These are phyloP conservation scores for Sambucus nigra DNA, from an alignment of 129 eudicot genomes.

Conservation along the genomic window DNA sequence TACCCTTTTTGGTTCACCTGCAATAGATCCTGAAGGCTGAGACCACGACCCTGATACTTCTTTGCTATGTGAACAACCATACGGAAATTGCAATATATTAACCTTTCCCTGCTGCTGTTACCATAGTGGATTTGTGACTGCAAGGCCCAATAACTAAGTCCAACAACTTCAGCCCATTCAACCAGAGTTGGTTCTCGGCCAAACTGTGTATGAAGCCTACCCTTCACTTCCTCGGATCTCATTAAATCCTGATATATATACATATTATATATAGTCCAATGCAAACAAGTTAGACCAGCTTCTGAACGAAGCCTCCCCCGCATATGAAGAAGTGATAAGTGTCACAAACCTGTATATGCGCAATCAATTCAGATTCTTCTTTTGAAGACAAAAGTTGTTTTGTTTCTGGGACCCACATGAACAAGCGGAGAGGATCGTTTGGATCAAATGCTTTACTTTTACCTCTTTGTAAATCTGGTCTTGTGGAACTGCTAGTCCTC, in stretches of 20 bases:
- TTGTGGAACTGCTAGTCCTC: slow-evolving; percentile 25
- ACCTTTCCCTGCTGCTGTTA: slow-evolving; percentile 57
- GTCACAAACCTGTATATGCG: slow-evolving; percentile 54
- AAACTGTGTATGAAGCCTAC: slow-evolving; percentile 43
- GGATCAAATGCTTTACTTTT: slow-evolving; percentile 31
- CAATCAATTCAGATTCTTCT: slow-evolving; percentile 67
- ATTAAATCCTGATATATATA: slow-evolving; percentile 55
- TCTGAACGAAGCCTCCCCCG: background rate
- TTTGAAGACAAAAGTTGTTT: slow-evolving; percentile 56
- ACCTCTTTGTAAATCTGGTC: slow-evolving; percentile 19
- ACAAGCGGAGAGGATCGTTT: slow-evolving; percentile 64
- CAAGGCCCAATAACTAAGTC: slow-evolving; percentile 46
- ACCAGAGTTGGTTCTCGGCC: slow-evolving; percentile 76
- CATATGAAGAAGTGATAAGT: background rate
- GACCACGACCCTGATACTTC: slow-evolving; percentile 76
- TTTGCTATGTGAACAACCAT: slow-evolving; percentile 93
- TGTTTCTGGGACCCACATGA: slow-evolving; percentile 59
- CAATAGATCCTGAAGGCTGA: slow-evolving; percentile 68
- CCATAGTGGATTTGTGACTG: slow-evolving; percentile 44
- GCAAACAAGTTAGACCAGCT: slow-evolving; percentile 1
- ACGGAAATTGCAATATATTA: slow-evolving; percentile 78
- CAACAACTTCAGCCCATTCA: slow-evolving; percentile 82
- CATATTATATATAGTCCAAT: slow-evolving; percentile 7
- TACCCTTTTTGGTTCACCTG: slow-evolving; percentile 43
- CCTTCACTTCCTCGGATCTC: slow-evolving; percentile 54